Evolutionary conservation across 257 asterid species (phyloP).

Genomic region (Nicotiana paniculata): DNA sequence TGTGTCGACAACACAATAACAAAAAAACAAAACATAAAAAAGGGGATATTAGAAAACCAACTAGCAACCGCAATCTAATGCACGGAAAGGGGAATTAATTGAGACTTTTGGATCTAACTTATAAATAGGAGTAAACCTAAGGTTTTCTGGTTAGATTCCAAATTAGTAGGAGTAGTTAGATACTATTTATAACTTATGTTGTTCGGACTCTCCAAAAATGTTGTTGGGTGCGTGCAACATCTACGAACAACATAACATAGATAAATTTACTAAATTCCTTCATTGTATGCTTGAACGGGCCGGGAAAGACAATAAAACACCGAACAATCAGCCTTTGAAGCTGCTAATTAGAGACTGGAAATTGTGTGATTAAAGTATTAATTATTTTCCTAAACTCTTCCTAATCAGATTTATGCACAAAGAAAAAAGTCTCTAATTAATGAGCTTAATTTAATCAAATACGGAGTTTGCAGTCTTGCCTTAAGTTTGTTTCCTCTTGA

Average conservation of each 20-base stretch:
- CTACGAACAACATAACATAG: too few relatives aligned
- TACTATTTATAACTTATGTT: too few relatives aligned
- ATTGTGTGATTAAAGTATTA: neutral
- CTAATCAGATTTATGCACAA: neutral
- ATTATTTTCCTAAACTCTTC: neutral
- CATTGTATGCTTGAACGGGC: too few relatives aligned
- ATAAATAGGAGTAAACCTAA: neutral
- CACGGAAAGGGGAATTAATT: neutral
- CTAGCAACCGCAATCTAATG: neutral
- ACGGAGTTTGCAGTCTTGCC: neutral
- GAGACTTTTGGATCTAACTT: neutral
- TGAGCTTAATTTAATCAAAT: neutral
- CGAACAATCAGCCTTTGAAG: neutral
- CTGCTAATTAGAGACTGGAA: neutral
- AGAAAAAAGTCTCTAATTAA: neutral
- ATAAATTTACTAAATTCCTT: too few relatives aligned
- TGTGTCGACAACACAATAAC: neutral
- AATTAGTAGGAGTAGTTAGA: too few relatives aligned
- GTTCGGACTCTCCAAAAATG: too few relatives aligned
- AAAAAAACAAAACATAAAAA: neutral
- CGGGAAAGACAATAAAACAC: too few relatives aligned
- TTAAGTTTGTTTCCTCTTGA: constrained; percentile 45
- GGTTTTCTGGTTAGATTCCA: neutral
- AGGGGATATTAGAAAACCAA: neutral
- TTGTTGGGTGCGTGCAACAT: too few relatives aligned